Evolutionary conservation across 2,329 filamentous ascomycete species (phyloP), one percentile per base, ranked within the genome.

Genomic region (Colletotrichum truncatum): DNA sequence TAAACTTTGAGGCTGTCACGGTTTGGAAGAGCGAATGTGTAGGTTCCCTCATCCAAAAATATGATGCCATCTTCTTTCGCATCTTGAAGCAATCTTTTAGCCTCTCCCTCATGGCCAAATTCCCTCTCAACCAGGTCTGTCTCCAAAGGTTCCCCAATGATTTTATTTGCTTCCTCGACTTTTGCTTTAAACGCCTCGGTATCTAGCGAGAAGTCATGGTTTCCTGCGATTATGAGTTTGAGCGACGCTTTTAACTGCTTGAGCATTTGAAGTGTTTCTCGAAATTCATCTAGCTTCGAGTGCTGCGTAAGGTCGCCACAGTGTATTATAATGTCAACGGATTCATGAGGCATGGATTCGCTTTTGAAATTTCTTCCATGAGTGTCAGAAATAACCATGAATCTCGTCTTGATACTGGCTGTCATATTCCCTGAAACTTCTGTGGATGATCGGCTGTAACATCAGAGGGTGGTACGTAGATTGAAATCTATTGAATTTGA

Each of bases 171-270:
- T 8, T 59, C 48, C 1, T 54, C 41, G 1, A 59, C 11, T 12
- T 59, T 51, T 11, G 11, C 16, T 5, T 32, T 34, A 12, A 53
- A 38, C 8, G 43, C 28, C 7, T 11, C 7, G 4, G 73, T 48
- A 32, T 81, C 77, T 2, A 81, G 71, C 0, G 75, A 80, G 36
- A 84, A 83, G 64, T 87, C 83, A 64, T 86, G 83, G 49, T 86
- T 86, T 1, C 85, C 83, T 1, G 83, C 77, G 52, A 87, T 85
- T 4, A 80, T 74, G 1, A 86, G 69, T 54, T 85, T 86, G 4
- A 84, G 70, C 0, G 80, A 77, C 0, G 83, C 82, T 1, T 80
- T 64, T 10, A 85, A 71, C 0, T 54, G 43, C 5, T 74, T 66
- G 0, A 87, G 73, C 0, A 82, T 69, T 2, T 73, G 55, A 3